Percentiles rank a stretch among this genome's conserved stretches.
Conservation (phyloP, 805 yeast genomes). For the Ogataea methylovora region DNA sequence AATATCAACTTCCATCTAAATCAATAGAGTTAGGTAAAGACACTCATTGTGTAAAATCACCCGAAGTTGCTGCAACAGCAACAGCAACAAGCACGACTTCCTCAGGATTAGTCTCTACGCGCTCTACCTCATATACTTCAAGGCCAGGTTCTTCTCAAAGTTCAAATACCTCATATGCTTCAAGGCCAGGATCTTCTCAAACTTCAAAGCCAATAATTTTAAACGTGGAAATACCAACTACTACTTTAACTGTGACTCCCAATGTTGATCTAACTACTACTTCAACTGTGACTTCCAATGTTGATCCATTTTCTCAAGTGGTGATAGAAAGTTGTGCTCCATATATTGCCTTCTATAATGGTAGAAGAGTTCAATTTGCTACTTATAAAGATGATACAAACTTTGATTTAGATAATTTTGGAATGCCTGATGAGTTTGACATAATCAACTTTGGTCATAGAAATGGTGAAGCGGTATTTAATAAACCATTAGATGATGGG, state of each 20-base stretch:
- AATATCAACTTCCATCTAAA: constrained; percentile 32
- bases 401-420: not conserved
- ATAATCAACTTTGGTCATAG: not conserved
- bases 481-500: too few species aligned
- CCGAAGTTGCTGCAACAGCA: too few species aligned
- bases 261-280: not conserved
- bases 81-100: too few species aligned
- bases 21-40: constrained; percentile 15
- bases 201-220: not conserved
- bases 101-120: too few species aligned
- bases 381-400: not conserved
- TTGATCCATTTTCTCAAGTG: constrained; percentile 37
- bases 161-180: not conserved
- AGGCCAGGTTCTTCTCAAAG: too few species aligned
- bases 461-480: too few species aligned
- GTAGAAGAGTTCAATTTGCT: constrained; percentile 16
- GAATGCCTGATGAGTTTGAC: too few species aligned
- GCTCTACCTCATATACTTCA: too few species aligned
- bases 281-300: too few species aligned
- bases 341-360: constrained; percentile 17
- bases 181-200: not conserved
- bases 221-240: constrained; percentile 11
- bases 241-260: not conserved
- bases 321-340: constrained; percentile 49
- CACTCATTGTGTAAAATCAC: constrained; percentile 3